Base-by-base conservation (phyloP, 108 stramenopile species). In the Skeletonema tropicum region DNA sequence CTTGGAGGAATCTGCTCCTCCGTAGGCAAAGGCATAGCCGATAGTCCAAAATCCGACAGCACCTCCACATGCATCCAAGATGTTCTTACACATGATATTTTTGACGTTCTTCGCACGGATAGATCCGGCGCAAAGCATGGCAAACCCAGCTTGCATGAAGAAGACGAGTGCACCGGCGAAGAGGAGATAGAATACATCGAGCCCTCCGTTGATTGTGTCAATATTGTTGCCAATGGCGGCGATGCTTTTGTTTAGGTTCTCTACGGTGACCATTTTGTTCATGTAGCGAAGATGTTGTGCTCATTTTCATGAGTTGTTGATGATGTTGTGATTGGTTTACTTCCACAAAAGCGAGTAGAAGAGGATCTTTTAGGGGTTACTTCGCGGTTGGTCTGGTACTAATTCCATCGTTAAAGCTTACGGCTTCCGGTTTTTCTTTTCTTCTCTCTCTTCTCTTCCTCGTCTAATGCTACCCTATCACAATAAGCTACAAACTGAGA, bases 101-200 rank as follows among this genome's bases (percentile, higher is more conserved):
- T 80, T 83, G 66, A 76, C 77, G 41, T 88, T 91, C 83, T 86
- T 88, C 46, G 68, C 74, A 57, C 72, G 77, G 70, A 89, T 75
- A 29, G 75, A 79, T 23, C 91, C 91, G 8, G 84, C 89, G 42
- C 88, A 86, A 23, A 92, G 82, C 92, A 96, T 89, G 52, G 92
- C 91, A 74, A 96, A 96, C 0, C 95, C 95, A 19, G 76, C 70
- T 71, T 89, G 91, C 87, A 89, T 88, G 61, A 83, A 67, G 84
- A 90, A 90, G 41, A 90, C 87, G 23, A 88, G 62, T 6, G 75
- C 29, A 4, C 73, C 72, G 14, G 74, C 68, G 35, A 80, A 75
- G 61, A 80, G 74, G 61, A 77, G 64, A 60, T 61, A 83, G 58
- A 83, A 83, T 17, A 57, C 25, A 48, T 83, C 57, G 49, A 81